A percentile compares a stretch with the other conserved stretches of the same genome.
Evolutionary conservation across 306 rosid species (phyloP).

Genomic region (Amphicarpaea edgeworthii): DNA sequence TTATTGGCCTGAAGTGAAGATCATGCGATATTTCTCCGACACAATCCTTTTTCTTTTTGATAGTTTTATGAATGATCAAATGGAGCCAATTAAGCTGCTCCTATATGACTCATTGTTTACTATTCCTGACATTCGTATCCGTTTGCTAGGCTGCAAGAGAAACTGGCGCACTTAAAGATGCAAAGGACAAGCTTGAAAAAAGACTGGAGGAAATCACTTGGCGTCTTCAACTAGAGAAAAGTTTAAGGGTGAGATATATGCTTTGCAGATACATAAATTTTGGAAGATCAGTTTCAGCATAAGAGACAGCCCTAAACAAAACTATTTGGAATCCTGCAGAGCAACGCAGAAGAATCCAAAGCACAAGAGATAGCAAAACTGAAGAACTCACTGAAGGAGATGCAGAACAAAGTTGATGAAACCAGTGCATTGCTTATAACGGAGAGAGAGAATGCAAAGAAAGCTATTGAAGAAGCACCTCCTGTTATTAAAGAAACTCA

Average conservation of each 20-base stretch:
- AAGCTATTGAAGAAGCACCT: slow-evolving; percentile 74
- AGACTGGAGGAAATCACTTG: slow-evolving; percentile 87
- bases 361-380: slow-evolving; percentile 78
- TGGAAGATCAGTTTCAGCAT: slow-evolving; percentile 35
- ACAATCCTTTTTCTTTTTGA: slow-evolving; percentile 1
- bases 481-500: slow-evolving; percentile 81
- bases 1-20: slow-evolving; percentile 17
- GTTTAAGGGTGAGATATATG: slow-evolving; percentile 71
- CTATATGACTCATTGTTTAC: slow-evolving; percentile 6
- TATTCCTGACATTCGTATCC: slow-evolving; percentile 38
- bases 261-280: slow-evolving; percentile 40
- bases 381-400: slow-evolving; percentile 74
- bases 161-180: slow-evolving; percentile 90
- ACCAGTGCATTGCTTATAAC: slow-evolving; percentile 64
- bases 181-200: slow-evolving; percentile 86
- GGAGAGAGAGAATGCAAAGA: slow-evolving; percentile 76
- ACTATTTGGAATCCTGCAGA: slow-evolving; percentile 61
- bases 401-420: slow-evolving; percentile 72
- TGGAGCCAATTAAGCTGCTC: slow-evolving; percentile 19
- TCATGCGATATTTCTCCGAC: background rate
- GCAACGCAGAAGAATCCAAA: slow-evolving; percentile 86
- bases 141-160: slow-evolving; percentile 82
- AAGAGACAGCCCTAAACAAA: slow-evolving; percentile 34
- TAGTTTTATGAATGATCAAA: slow-evolving; percentile 23
- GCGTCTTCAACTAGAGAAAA: slow-evolving; percentile 89